Conservation (phyloP, 2,329 filamentous ascomycete genomes). For the Cladophialophora bantiana region DNA sequence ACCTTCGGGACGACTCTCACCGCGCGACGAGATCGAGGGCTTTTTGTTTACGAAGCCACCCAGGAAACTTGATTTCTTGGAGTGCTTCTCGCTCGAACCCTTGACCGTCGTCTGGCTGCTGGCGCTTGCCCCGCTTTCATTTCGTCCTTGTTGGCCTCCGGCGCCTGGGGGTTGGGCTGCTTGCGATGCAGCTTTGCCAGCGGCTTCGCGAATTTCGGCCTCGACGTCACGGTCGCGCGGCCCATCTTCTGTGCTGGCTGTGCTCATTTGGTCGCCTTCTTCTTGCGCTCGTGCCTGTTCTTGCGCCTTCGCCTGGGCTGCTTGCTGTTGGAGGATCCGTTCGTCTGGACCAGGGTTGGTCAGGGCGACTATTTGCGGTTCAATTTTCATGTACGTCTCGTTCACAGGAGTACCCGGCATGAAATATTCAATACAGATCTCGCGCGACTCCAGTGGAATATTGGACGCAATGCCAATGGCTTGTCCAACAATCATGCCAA, state of each 20-base stretch:
- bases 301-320: constrained; percentile 26
- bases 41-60: constrained; percentile 51
- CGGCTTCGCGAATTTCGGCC: constrained; percentile 36
- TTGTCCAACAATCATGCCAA: constrained; percentile 90
- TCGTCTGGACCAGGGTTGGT: constrained; percentile 49
- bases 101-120: constrained; percentile 33
- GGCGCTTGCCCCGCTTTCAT: constrained; percentile 36
- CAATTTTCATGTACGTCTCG: constrained; percentile 82
- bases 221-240: constrained; percentile 33
- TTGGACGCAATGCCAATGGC: constrained; percentile 86
- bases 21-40: constrained; percentile 32
- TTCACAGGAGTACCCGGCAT: constrained; percentile 75
- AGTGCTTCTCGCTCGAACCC: constrained; percentile 41
- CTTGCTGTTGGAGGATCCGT: constrained; percentile 30
- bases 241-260: constrained; percentile 39
- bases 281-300: constrained; percentile 37
- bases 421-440: constrained; percentile 87
- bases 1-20: constrained; percentile 41
- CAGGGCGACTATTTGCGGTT: constrained; percentile 69
- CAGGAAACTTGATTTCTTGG: constrained; percentile 52
- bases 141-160: constrained; percentile 20
- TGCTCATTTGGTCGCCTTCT: constrained; percentile 34
- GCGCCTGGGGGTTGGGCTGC: constrained; percentile 19
- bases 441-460: constrained; percentile 86
- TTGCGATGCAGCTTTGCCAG: constrained; percentile 34